Percentiles rank a stretch among this genome's conserved stretches.
Conservation (phyloP, 495 filamentous ascomycete species). For the Parathielavia hyrcaniae region DNA sequence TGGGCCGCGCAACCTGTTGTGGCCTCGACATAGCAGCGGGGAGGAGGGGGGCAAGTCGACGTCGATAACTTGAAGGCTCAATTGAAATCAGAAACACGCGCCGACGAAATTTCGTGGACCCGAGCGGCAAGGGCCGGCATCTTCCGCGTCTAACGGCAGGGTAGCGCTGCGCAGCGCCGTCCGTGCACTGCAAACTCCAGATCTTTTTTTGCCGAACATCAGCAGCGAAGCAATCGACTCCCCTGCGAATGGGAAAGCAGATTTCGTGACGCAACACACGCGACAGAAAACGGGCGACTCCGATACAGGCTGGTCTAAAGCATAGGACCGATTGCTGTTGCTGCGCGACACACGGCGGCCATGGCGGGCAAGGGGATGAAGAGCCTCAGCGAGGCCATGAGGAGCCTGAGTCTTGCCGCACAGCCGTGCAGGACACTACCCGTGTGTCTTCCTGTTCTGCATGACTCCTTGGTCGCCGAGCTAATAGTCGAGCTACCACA, state of each 20-base stretch:
- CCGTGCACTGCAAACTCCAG: constrained; percentile 25
- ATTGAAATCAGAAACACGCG: constrained; percentile 7
- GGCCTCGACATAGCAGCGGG: constrained; percentile 55
- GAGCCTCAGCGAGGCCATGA: constrained; percentile 45
- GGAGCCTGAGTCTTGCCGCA: constrained; percentile 38
- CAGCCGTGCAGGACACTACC: constrained; percentile 34
- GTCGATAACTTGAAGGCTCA: constrained; percentile 18
- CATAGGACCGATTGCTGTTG: background rate
- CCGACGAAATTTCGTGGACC: constrained; percentile 20
- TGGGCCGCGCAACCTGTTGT: constrained; percentile 60
- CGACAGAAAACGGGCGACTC: background rate
- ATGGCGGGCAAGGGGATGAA: constrained; percentile 44
- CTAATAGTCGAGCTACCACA: background rate
- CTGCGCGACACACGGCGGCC: constrained; percentile 14
- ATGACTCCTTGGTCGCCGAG: background rate
- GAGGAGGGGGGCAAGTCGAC: constrained; percentile 16
- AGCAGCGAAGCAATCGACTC: constrained; percentile 8
- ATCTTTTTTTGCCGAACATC: constrained; percentile 27
- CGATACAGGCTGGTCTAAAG: too few species aligned
- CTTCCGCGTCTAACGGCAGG: constrained; percentile 17
- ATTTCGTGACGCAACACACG: background rate
- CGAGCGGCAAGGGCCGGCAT: constrained; percentile 17
- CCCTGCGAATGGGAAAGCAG: background rate
- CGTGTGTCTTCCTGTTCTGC: constrained; percentile 16
- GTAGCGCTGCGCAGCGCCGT: too few species aligned